A percentile compares a stretch with the other conserved stretches of the same genome.
Conservation (phyloP, 2,329 filamentous ascomycete species). For the Pseudogymnoascus sp. region DNA sequence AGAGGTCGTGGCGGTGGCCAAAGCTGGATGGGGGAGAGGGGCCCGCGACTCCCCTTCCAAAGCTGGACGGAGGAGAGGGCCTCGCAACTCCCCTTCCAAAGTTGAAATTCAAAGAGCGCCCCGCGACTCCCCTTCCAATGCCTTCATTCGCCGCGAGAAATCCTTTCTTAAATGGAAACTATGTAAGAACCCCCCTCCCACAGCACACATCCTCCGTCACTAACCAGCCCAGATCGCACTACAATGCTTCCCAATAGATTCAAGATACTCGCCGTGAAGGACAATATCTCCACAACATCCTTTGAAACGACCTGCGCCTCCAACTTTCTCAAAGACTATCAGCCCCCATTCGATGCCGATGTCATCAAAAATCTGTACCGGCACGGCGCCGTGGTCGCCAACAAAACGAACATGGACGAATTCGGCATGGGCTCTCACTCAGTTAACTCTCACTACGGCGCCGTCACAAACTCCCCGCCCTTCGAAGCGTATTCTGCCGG, state of each 20-base stretch:
- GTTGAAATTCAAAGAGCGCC: neutral
- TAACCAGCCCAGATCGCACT: neutral
- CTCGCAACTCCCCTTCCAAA: neutral
- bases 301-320: slow-evolving; percentile 80
- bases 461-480: slow-evolving; percentile 38
- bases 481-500: slow-evolving; percentile 55
- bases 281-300: slow-evolving; percentile 61
- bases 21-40: neutral
- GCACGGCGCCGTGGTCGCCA: slow-evolving; percentile 54
- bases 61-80: neutral
- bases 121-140: neutral
- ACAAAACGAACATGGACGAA: slow-evolving; percentile 91
- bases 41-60: neutral
- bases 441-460: slow-evolving; percentile 56
- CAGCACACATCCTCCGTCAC: neutral
- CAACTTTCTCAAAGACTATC: slow-evolving; percentile 58
- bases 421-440: slow-evolving; percentile 92
- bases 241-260: neutral
- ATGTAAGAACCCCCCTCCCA: neutral
- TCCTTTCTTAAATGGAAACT: neutral
- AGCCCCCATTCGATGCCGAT: slow-evolving; percentile 73
- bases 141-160: neutral
- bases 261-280: slow-evolving; percentile 47
- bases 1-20: neutral
- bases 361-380: slow-evolving; percentile 60